A percentile compares a stretch with the other conserved stretches of the same genome.
Conservation (phyloP, 2,329 filamentous ascomycete species). For the Arthrobotrys megalospora region DNA sequence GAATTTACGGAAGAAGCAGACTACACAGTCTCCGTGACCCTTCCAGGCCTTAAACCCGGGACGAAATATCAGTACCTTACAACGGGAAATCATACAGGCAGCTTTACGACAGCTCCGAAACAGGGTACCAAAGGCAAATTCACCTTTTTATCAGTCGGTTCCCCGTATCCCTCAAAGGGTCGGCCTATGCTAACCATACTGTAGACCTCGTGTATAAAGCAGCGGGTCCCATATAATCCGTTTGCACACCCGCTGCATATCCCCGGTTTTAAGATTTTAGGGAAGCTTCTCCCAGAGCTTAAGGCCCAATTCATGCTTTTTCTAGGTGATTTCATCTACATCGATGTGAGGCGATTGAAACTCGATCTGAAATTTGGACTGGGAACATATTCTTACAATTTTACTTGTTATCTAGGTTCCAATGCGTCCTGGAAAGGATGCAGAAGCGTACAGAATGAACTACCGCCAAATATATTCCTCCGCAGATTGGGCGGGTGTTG, state of each 20-base stretch:
- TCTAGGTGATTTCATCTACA: conserved; percentile 89
- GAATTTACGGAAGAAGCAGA: conserved; percentile 83
- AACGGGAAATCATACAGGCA: conserved; percentile 88
- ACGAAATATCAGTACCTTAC: conserved; percentile 86
- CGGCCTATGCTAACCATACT: not conserved
- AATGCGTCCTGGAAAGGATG: conserved; percentile 48
- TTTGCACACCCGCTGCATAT: conserved; percentile 86
- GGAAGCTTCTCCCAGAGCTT: conserved; percentile 79
- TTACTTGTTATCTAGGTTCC: conserved; percentile 31
- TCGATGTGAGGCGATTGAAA: conserved; percentile 75
- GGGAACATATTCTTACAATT: not conserved
- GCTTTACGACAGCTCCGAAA: conserved; percentile 82
- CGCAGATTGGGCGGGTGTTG: conserved; percentile 85
- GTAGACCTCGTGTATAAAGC: conserved; percentile 87
- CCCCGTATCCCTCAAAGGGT: not conserved
- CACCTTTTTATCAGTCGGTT: conserved; percentile 80
- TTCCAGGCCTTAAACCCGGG: conserved; percentile 79
- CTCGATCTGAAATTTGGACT: not conserved
- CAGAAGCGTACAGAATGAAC: conserved; percentile 60
- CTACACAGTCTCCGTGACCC: conserved; percentile 80
- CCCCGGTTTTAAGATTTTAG: conserved; percentile 83
- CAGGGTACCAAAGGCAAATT: conserved; percentile 80
- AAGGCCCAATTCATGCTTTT: conserved; percentile 85
- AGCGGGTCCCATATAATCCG: conserved; percentile 88
- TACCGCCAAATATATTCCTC: conserved; percentile 97